These are phyloP conservation scores for Malbranchea cinnamomea DNA, from an alignment of 2,329 filamentous ascomycete genomes.

Conservation along the genomic window DNA sequence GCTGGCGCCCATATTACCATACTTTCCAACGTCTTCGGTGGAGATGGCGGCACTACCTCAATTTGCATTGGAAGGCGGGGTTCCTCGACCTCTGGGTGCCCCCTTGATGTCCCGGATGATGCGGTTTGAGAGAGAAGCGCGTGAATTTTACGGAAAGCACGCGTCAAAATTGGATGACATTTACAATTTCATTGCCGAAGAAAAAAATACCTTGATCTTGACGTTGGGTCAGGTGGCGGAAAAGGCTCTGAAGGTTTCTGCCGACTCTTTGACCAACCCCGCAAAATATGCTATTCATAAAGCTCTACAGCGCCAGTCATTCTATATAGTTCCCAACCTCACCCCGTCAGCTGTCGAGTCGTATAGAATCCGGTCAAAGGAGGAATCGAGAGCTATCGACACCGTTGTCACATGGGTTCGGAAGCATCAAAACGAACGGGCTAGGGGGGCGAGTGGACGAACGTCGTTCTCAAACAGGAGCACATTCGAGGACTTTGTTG, in stretches of 20 bases:
- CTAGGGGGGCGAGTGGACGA: constrained; percentile 8
- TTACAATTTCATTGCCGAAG: constrained; percentile 24
- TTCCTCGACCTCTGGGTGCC: constrained; percentile 24
- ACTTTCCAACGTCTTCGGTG: constrained; percentile 30
- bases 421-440: constrained; percentile 37
- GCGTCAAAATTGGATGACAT: constrained; percentile 21
- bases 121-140: constrained; percentile 20
- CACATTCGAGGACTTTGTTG: constrained; percentile 29
- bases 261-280: constrained; percentile 17
- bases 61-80: constrained; percentile 24
- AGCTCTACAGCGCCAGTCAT: constrained; percentile 17
- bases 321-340: constrained; percentile 21
- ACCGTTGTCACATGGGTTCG: constrained; percentile 42
- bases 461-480: constrained; percentile 14
- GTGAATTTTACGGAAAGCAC: constrained; percentile 22
- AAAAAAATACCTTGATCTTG: constrained; percentile 19
- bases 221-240: constrained; percentile 24
- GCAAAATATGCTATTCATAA: constrained; percentile 23
- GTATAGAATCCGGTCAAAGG: constrained; percentile 38
- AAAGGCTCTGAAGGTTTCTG: constrained; percentile 18
- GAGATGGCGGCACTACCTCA: constrained; percentile 18
- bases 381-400: constrained; percentile 33
- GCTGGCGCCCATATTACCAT: constrained; percentile 33
- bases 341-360: constrained; percentile 20
- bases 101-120: constrained; percentile 21